Base-by-base conservation (phyloP, 805 yeast species). In the Wickerhamiella vanderwaltii region DNA sequence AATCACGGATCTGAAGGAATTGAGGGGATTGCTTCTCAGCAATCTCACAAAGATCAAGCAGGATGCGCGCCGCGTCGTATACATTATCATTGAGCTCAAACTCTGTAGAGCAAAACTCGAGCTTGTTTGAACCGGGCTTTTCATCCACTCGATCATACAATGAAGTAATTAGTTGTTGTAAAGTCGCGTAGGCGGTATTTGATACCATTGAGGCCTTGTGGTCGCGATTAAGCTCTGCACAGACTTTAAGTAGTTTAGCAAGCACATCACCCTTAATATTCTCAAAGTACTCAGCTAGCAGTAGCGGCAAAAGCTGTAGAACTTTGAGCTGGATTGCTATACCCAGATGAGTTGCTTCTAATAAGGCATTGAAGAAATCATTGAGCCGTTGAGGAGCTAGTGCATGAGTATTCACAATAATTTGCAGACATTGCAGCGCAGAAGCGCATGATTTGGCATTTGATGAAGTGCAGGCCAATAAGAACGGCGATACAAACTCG, bases 121-220 rank as follows among this genome's bases (percentile, higher is more conserved):
- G 79, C 5, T 69, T 54, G 1, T 64, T 58, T 0, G 73, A 74
- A 7, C 59, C 62, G 3, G 35, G 35, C 9, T 17, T 16, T 7
- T 31, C 35, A 9, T 30, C 43, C 35, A 75, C 68, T 54, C 74
- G 69, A 43, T 88, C 97, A 58, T 80, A 88, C 0, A 86, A 71
- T 23, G 80, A 73, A 28, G 80, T 74, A 34, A 86, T 69, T 32
- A 91, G 62, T 57, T 91, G 97, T 48, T 86, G 93, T 35, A 86
- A 69, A 3, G 97, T 85, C 2, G 97, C 98, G 38, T 84, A 77
- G 0, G 97, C 95, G 0, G 97, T 83, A 52, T 86, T 87, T 11
- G 75, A 69, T 4, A 91, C 94, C 51, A 83, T 82, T 0, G 80
- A 73, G 4, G 77, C 71, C 51, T 81, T 79, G 46, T 75, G 79